Percentiles rank a stretch among this genome's conserved stretches.
Evolutionary conservation across 257 asterid genomes (phyloP).

Genomic region (Avicennia marina): DNA sequence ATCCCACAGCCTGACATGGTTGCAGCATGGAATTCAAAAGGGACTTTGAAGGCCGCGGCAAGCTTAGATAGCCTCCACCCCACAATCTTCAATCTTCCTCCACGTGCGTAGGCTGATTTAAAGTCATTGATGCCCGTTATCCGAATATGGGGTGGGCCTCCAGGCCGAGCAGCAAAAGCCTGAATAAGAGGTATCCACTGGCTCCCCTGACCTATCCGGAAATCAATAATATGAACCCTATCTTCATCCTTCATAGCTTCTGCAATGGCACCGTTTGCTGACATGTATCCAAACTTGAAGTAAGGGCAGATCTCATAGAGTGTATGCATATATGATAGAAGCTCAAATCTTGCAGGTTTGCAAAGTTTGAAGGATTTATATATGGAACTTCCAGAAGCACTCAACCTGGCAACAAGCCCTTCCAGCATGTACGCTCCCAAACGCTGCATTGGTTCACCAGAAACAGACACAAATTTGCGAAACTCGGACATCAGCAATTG

Average conservation of each 20-base stretch:
- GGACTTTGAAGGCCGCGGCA: conserved; percentile 64
- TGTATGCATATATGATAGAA: conserved; percentile 61
- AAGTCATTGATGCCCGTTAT: conserved; percentile 75
- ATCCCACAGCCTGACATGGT: conserved; percentile 37
- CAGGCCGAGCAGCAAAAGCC: conserved; percentile 75
- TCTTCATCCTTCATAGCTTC: conserved; percentile 78
- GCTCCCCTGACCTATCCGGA: conserved; percentile 82
- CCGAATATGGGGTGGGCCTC: conserved; percentile 85
- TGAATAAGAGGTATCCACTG: conserved; percentile 84
- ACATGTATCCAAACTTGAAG: conserved; percentile 84
- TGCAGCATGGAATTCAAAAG: conserved; percentile 60
- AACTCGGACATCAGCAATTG: conserved; percentile 66
- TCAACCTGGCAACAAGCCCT: conserved; percentile 70
- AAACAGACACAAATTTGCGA: conserved; percentile 70
- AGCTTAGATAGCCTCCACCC: conserved; percentile 69
- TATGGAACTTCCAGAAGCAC: conserved; percentile 64
- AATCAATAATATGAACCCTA: conserved; percentile 71
- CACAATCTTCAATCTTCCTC: conserved; percentile 68
- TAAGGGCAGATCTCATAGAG: conserved; percentile 83
- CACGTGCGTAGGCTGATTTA: conserved; percentile 66
- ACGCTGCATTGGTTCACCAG: conserved; percentile 85
- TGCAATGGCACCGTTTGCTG: conserved; percentile 91
- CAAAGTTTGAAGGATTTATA: conserved; percentile 47
- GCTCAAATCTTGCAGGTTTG: conserved; percentile 68
- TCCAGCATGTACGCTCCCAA: conserved; percentile 85